phyloP scores from a whole-genome alignment of 495 filamentous ascomycete species.

The Cladorrhinum samala region DNA sequence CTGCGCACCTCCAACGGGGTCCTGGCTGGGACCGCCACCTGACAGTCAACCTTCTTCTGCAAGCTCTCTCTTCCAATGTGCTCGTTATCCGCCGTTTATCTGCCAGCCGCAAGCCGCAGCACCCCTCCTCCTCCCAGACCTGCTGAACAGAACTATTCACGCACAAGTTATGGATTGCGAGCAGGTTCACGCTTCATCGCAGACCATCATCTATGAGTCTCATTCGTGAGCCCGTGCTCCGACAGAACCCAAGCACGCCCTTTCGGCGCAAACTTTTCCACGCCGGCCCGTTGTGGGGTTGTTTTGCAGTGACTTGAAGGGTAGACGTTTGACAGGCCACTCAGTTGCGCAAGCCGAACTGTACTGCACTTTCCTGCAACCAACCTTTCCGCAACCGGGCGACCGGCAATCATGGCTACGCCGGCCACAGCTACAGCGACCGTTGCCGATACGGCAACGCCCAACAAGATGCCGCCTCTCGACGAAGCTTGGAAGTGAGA shows the following conservation, averaged over 20 bases:
- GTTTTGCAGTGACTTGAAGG: neutral
- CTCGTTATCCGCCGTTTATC: conserved; percentile 15
- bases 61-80: conserved; percentile 23
- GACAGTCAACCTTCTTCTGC: neutral
- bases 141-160: conserved; percentile 10
- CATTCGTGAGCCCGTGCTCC: conserved; percentile 10
- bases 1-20: neutral
- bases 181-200: conserved; percentile 14
- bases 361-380: neutral
- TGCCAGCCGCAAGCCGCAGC: conserved; percentile 24
- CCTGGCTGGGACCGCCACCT: neutral
- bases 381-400: neutral
- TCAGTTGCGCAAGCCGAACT: conserved; percentile 1
- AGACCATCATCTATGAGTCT: conserved; percentile 21
- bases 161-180: conserved; percentile 28
- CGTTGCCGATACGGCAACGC: neutral
- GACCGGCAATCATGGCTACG: conserved; percentile 15
- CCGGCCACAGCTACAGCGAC: neutral
- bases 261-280: neutral
- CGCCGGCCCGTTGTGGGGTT: neutral
- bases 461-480: conserved; percentile 7
- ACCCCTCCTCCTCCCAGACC: conserved; percentile 20
- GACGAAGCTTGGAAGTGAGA: conserved; percentile 26
- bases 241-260: neutral
- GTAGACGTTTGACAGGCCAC: neutral